These are phyloP conservation scores for Penicillium diatomitis DNA, from an alignment of 495 filamentous ascomycete genomes.

Conservation along the genomic window DNA sequence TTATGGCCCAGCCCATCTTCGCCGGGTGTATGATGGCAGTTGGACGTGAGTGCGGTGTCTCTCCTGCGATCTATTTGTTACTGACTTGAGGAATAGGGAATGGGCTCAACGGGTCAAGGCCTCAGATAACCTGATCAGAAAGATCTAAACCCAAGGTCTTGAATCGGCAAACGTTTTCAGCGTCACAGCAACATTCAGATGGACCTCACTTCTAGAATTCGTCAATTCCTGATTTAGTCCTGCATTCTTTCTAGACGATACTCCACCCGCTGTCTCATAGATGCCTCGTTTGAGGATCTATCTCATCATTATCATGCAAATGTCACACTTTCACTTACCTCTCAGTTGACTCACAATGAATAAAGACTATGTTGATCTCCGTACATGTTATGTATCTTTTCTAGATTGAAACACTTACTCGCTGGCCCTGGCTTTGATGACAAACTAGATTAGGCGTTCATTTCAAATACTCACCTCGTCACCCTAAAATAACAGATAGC, in stretches of 20 bases:
- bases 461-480: no score
- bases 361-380: no score
- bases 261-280: not conserved
- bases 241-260: constrained; percentile 7
- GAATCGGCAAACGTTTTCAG: not conserved
- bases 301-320: not conserved
- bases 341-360: not conserved
- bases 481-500: no score
- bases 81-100: constrained; percentile 39
- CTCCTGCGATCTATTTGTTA: not conserved
- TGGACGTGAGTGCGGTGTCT: constrained; percentile 73
- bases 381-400: no score
- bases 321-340: not conserved
- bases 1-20: constrained; percentile 55
- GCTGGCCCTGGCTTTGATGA: no score
- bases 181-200: no score
- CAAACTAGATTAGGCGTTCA: no score
- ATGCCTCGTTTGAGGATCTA: not conserved
- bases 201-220: not conserved
- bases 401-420: no score
- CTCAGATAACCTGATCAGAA: constrained; percentile 52
- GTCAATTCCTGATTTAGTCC: not conserved
- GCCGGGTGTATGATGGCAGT: constrained; percentile 87
- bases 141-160: constrained; percentile 20
- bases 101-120: constrained; percentile 65